Percentiles rank a stretch among this genome's conserved stretches.
phyloP scores from a whole-genome alignment of 768 basidiomycete genomes.

The Boletus bicolor region DNA sequence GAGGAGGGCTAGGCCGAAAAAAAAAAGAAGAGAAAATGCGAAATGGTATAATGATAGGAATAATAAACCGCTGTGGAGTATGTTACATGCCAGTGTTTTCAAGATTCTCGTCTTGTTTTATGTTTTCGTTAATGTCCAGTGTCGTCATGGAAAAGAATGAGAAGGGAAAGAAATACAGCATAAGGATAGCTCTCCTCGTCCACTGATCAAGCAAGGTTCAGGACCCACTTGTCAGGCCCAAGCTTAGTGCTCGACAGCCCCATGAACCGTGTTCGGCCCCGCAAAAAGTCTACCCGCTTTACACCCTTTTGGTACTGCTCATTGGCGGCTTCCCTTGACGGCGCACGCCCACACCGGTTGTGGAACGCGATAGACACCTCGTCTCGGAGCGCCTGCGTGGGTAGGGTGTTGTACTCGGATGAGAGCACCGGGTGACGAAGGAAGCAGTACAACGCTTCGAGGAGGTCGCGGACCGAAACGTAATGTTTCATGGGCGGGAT shows the following conservation, averaged over 20 bases:
- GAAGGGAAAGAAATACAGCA: slow-evolving; percentile 16
- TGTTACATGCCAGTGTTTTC: slow-evolving; percentile 24
- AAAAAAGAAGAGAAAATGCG: not conserved
- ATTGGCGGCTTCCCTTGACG: slow-evolving; percentile 29
- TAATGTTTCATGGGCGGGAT: slow-evolving; percentile 29
- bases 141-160: not conserved
- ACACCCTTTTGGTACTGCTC: slow-evolving; percentile 46
- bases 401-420: slow-evolving; percentile 39
- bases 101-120: slow-evolving; percentile 9
- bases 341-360: slow-evolving; percentile 36
- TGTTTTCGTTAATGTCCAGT: slow-evolving; percentile 19
- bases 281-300: slow-evolving; percentile 55
- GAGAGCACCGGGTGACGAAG: slow-evolving; percentile 41
- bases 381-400: slow-evolving; percentile 30
- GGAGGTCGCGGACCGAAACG: slow-evolving; percentile 48
- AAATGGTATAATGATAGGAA: slow-evolving; percentile 27
- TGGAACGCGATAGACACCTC: slow-evolving; percentile 44
- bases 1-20: no score
- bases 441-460: slow-evolving; percentile 41
- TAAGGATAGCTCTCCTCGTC: slow-evolving; percentile 22
- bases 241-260: slow-evolving; percentile 42
- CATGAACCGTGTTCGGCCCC: slow-evolving; percentile 41
- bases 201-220: slow-evolving; percentile 28
- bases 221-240: slow-evolving; percentile 36
- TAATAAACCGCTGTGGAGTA: slow-evolving; percentile 11